These are phyloP conservation scores for Monosporascus sp. DNA, from an alignment of 2,329 filamentous ascomycete genomes.

Conservation along the genomic window DNA sequence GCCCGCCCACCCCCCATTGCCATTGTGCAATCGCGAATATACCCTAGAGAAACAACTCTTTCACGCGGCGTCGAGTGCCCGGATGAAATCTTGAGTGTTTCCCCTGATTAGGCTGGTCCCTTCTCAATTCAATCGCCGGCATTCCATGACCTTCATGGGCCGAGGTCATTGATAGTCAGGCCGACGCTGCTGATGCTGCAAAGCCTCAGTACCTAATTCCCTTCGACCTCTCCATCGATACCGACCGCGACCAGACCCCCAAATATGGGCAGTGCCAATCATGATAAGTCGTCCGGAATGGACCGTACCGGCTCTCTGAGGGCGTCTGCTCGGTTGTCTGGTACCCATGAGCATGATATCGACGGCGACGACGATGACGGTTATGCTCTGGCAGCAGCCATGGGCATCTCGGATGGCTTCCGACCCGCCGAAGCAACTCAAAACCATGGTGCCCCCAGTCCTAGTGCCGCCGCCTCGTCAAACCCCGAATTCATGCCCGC, in stretches of 20 bases:
- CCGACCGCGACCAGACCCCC: constrained; percentile 5
- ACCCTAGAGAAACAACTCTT: no score
- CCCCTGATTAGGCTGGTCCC: no score
- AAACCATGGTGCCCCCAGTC: constrained; percentile 9
- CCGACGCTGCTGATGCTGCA: constrained; percentile 21
- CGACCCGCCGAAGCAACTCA: constrained; percentile 22
- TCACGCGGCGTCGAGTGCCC: no score
- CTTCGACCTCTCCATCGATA: constrained; percentile 8
- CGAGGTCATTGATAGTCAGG: constrained; percentile 17
- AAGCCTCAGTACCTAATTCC: constrained; percentile 16
- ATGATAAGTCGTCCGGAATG: constrained; percentile 33
- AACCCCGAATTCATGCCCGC: constrained; percentile 11
- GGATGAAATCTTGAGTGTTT: no score
- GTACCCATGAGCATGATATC: constrained; percentile 23
- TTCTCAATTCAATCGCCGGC: background rate
- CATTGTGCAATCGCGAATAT: no score
- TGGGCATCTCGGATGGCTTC: constrained; percentile 41
- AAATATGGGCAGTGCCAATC: constrained; percentile 35
- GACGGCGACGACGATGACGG: constrained; percentile 35
- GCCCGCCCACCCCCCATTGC: no score
- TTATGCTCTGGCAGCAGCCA: constrained; percentile 41
- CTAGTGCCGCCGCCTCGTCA: constrained; percentile 15
- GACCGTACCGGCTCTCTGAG: constrained; percentile 40
- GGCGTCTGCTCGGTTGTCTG: constrained; percentile 35
- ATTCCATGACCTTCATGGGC: constrained; percentile 23